phyloP scores from a whole-genome alignment of 495 filamentous ascomycete species.

The Penicillium ochrochloron region DNA sequence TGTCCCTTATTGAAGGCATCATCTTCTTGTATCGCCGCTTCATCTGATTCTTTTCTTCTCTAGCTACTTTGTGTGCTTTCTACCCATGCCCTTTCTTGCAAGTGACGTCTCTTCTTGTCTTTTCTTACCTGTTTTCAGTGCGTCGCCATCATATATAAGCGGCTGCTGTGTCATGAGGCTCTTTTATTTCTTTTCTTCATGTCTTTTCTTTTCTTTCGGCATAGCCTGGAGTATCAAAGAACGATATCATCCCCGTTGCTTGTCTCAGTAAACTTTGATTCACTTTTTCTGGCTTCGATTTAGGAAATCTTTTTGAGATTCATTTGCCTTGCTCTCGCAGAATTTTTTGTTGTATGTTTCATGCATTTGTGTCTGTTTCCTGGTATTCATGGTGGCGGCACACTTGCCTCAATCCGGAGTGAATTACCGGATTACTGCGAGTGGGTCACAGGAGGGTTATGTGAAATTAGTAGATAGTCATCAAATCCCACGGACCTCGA shows the following conservation, averaged over 20 bases:
- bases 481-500: neutral
- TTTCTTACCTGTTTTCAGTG: constrained; percentile 13
- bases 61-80: constrained; percentile 21
- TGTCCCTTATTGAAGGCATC: constrained; percentile 1
- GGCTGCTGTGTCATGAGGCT: constrained; percentile 14
- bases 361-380: constrained; percentile 3
- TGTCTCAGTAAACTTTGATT: constrained; percentile 31
- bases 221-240: constrained; percentile 55
- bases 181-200: constrained; percentile 11
- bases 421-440: neutral
- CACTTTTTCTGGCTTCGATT: constrained; percentile 6
- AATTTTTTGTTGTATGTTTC: constrained; percentile 1
- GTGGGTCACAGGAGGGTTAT: neutral
- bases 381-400: neutral
- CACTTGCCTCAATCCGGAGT: neutral
- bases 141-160: constrained; percentile 16
- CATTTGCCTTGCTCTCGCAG: neutral
- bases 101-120: constrained; percentile 17
- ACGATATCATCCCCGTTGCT: constrained; percentile 36
- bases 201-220: constrained; percentile 35
- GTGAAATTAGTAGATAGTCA: constrained; percentile 7
- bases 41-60: constrained; percentile 9
- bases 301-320: neutral
- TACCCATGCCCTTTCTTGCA: constrained; percentile 17
- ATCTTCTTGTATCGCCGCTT: constrained; percentile 8